Conservation (phyloP, 345 rosid genomes). For the Eucalyptus pumila region DNA sequence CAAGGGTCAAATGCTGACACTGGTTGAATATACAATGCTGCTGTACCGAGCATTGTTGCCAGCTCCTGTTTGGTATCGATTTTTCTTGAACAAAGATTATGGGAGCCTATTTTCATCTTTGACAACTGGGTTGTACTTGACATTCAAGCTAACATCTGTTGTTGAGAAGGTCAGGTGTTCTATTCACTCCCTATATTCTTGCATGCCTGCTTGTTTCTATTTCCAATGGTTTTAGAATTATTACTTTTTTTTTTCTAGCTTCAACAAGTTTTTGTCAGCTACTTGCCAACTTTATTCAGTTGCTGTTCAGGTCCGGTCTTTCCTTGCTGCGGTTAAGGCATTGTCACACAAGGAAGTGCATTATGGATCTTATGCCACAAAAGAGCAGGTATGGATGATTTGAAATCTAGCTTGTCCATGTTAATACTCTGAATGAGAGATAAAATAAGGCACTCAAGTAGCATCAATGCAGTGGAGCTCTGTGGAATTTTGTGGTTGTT, state of each 20-base stretch:
- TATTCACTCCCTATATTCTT: neutral
- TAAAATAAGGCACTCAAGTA: neutral
- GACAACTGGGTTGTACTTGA: conserved; percentile 71
- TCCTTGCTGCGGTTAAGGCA: conserved; percentile 33
- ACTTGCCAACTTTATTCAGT: neutral
- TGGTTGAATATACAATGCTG: conserved; percentile 60
- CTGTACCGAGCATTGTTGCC: conserved; percentile 75
- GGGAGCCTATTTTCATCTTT: conserved; percentile 84
- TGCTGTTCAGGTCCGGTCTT: conserved; percentile 29
- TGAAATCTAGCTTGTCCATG: neutral
- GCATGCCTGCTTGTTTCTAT: neutral
- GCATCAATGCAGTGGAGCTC: neutral
- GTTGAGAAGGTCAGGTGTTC: conserved; percentile 49
- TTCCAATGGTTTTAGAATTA: neutral
- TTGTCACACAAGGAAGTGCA: conserved; percentile 42
- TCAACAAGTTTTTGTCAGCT: neutral
- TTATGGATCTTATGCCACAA: conserved; percentile 46
- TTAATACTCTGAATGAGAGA: neutral
- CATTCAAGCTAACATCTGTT: conserved; percentile 75
- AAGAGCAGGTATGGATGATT: conserved; percentile 31
- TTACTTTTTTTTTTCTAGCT: neutral
- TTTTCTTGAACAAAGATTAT: conserved; percentile 76
- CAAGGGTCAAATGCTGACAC: conserved; percentile 78
- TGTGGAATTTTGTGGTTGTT: neutral
- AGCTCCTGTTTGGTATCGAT: conserved; percentile 87